Conservation (phyloP, 306 rosid genomes). For the Malus sylvestris region DNA sequence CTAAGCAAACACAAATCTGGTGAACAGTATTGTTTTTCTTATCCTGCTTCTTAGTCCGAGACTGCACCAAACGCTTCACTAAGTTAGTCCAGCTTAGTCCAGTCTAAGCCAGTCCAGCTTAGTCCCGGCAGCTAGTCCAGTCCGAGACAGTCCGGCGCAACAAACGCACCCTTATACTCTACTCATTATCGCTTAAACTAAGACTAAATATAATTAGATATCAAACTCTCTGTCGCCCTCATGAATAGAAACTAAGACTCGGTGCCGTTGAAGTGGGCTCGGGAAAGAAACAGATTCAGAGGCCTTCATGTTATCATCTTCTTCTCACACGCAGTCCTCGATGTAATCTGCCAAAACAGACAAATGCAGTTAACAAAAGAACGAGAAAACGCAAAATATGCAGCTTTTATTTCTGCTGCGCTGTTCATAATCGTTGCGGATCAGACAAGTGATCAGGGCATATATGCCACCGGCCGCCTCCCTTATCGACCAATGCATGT, state of each 20-base stretch:
- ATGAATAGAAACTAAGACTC: too few relatives aligned
- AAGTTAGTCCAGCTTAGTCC: too few relatives aligned
- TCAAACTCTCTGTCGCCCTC: neutral
- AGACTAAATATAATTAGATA: neutral
- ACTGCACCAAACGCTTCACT: too few relatives aligned
- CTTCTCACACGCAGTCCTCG: too few relatives aligned
- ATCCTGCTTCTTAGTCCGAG: too few relatives aligned
- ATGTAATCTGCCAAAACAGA: neutral
- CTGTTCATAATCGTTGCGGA: neutral
- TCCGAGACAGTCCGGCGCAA: too few relatives aligned
- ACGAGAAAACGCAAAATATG: neutral
- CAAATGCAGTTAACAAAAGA: neutral
- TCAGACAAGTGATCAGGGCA: neutral
- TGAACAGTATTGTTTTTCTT: too few relatives aligned
- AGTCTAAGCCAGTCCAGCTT: too few relatives aligned
- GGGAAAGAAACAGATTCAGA: neutral
- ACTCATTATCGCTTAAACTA: neutral
- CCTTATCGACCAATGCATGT: constrained; percentile 34
- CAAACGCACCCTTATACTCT: too few relatives aligned
- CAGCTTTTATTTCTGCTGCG: neutral
- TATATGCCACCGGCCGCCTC: constrained; percentile 24
- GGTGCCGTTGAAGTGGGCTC: neutral
- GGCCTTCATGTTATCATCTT: neutral
- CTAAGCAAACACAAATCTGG: too few relatives aligned
- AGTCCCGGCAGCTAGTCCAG: too few relatives aligned